Conservation (phyloP, 257 asterid genomes). For the Verbascum thapsus region DNA sequence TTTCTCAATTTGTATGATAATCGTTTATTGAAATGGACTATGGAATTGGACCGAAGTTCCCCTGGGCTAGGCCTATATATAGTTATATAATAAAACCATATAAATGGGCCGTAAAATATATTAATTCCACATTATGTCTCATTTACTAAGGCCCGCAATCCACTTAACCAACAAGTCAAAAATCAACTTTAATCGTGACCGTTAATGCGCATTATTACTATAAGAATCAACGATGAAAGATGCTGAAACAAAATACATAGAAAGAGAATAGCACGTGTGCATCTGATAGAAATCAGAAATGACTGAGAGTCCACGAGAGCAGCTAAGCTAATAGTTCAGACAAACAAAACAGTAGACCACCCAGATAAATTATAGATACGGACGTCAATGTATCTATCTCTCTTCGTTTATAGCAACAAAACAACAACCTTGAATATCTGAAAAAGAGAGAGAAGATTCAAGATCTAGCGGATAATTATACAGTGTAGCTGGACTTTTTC, state of each 20-base stretch:
- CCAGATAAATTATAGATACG: too few species aligned
- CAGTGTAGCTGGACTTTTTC: conserved; percentile 27
- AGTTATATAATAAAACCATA: too few species aligned
- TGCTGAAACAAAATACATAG: not conserved
- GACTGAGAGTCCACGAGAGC: too few species aligned
- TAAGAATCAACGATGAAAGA: conserved; percentile 30
- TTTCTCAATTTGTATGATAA: conserved; percentile 7
- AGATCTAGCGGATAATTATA: conserved; percentile 41
- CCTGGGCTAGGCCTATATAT: too few species aligned
- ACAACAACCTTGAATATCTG: too few species aligned
- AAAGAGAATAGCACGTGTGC: conserved; percentile 36
- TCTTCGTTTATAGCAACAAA: too few species aligned
- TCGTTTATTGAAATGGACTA: too few species aligned
- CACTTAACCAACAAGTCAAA: conserved; percentile 29
- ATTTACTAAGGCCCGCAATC: not conserved
- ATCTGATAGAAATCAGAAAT: not conserved
- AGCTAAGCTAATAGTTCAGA: too few species aligned
- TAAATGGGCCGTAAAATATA: too few species aligned
- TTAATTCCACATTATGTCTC: too few species aligned
- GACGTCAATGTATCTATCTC: conserved; percentile 26
- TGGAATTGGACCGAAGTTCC: too few species aligned
- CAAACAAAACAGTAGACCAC: too few species aligned
- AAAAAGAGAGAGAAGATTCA: conserved; percentile 42
- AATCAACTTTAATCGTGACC: conserved; percentile 30
- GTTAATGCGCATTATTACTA: not conserved